These are phyloP conservation scores for Glycine tomentella DNA, from an alignment of 306 rosid genomes.

Conservation along the genomic window DNA sequence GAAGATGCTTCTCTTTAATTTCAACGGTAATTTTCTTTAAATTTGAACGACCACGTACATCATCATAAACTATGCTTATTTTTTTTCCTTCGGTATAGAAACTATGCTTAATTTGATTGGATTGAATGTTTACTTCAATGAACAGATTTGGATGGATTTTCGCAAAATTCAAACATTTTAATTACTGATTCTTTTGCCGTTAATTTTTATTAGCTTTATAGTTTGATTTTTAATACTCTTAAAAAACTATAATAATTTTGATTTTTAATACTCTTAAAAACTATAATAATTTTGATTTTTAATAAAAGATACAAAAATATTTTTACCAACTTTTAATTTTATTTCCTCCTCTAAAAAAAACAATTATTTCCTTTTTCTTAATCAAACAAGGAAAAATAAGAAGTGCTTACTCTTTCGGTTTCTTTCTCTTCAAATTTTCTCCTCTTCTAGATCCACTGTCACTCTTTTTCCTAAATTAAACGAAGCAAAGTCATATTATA, in stretches of 20 bases:
- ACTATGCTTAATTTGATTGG: background rate
- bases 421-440: background rate
- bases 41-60: constrained; percentile 20
- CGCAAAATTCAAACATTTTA: background rate
- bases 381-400: background rate
- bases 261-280: background rate
- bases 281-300: background rate
- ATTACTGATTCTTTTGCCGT: background rate
- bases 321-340: background rate
- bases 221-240: background rate
- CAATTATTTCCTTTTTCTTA: background rate
- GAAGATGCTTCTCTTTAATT: constrained; percentile 27
- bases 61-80: background rate
- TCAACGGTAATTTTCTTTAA: constrained; percentile 45
- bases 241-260: background rate
- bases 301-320: background rate
- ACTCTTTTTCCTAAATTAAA: constrained; percentile 7
- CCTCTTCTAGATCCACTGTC: background rate
- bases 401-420: background rate
- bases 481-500: background rate
- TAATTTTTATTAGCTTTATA: background rate
- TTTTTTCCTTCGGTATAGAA: no score
- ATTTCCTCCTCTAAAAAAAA: background rate
- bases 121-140: background rate
- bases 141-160: background rate